Evolutionary conservation across 2,329 filamentous ascomycete genomes (phyloP).

Genomic region (Malbranchea cinnamomea): DNA sequence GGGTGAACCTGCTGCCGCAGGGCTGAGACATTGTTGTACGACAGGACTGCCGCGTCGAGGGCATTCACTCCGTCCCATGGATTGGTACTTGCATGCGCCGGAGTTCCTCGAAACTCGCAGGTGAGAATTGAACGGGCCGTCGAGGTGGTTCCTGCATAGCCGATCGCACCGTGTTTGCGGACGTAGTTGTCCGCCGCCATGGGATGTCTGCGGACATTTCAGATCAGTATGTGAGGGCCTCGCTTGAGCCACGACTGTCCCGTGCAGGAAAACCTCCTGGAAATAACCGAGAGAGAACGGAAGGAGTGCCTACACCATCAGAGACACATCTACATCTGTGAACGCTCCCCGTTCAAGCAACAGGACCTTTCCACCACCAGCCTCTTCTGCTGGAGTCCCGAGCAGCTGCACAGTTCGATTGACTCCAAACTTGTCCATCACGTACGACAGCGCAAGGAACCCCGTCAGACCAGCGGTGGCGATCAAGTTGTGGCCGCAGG

Average conservation of each 20-base stretch:
- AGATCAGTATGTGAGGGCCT: too few relatives aligned
- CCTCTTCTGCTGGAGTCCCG: conserved; percentile 26
- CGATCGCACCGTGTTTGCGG: conserved; percentile 9
- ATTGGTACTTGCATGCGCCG: conserved; percentile 38
- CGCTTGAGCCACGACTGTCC: too few relatives aligned
- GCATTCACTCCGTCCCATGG: conserved; percentile 44
- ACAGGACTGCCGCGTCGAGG: conserved; percentile 37
- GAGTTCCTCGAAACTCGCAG: conserved; percentile 30
- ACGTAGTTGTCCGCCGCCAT: conserved; percentile 3
- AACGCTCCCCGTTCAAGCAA: conserved; percentile 32
- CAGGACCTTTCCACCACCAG: conserved; percentile 25
- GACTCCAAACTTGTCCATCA: conserved; percentile 28
- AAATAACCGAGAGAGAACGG: too few relatives aligned
- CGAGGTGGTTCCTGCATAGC: conserved; percentile 7
- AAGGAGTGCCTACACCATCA: conserved; percentile 20
- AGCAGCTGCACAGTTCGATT: conserved; percentile 21
- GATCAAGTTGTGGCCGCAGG: conserved; percentile 28
- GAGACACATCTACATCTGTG: conserved; percentile 23
- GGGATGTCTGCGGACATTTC: conserved; percentile 5
- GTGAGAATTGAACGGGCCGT: conserved; percentile 12
- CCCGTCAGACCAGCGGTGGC: conserved; percentile 21
- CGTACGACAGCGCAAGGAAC: conserved; percentile 32
- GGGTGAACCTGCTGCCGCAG: conserved; percentile 40
- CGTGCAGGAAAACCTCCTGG: too few relatives aligned
- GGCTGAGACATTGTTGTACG: conserved; percentile 27